A percentile compares a stretch with the other conserved stretches of the same genome.
Conservation (phyloP, 2,329 filamentous ascomycete genomes). For the Aspergillus hortae region DNA sequence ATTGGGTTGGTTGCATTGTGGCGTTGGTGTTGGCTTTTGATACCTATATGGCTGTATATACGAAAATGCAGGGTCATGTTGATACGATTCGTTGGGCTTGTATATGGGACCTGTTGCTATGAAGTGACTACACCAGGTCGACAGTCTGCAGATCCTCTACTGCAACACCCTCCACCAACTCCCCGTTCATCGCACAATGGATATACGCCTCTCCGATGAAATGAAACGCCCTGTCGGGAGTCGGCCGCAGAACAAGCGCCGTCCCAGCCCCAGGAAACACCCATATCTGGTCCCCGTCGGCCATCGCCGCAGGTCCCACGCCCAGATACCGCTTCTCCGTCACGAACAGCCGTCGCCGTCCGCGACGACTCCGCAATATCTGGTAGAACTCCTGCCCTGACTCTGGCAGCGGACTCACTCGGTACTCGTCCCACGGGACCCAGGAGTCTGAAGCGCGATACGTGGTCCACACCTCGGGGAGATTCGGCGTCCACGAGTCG, state of each 20-base stretch:
- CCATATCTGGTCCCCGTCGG: constrained; percentile 3
- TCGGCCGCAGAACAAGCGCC: background rate
- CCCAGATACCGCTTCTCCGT: constrained; percentile 1
- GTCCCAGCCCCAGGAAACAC: constrained; percentile 2
- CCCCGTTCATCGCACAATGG: constrained; percentile 2
- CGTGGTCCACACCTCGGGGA: background rate
- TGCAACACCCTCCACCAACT: background rate
- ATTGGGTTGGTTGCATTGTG: background rate
- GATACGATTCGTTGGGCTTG: background rate
- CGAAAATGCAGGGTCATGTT: too few species aligned
- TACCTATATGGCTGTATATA: constrained; percentile 1
- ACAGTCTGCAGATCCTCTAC: background rate
- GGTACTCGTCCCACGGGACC: constrained; percentile 3
- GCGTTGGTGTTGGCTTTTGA: constrained; percentile 3
- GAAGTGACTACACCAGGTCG: background rate
- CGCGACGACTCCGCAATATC: background rate
- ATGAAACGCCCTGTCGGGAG: background rate
- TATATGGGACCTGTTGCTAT: background rate
- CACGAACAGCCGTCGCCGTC: constrained; percentile 4
- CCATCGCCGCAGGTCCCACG: constrained; percentile 2
- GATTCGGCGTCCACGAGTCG: background rate
- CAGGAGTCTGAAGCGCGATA: background rate
- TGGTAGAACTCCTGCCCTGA: background rate
- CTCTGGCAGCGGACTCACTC: background rate
- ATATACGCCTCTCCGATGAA: constrained; percentile 4